Base-by-base conservation (phyloP, 2,329 filamentous ascomycete genomes). In the Exophiala sp. region DNA sequence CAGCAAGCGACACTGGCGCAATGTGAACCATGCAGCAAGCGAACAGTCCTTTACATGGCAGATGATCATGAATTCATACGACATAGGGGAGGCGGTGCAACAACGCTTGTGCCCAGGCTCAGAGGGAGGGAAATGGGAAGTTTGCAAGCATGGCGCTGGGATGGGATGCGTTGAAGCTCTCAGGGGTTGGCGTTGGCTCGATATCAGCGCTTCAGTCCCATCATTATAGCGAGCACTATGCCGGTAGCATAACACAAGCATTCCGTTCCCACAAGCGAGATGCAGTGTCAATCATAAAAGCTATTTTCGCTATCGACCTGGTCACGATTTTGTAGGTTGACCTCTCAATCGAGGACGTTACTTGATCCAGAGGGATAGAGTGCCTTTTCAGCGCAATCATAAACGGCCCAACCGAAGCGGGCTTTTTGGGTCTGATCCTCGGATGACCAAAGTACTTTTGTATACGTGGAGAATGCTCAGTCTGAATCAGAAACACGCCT, bases 21-120 rank as follows among this genome's bases (percentile, higher is more conserved):
- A 41, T 41, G 4, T 5, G 3, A 41, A 9, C 9, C 38, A 24
- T 19, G 6, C 4, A 24, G 43, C 48, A 7, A 47, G 43, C 38
- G 30, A 38, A 22, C 43, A 13, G 40, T 52, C 18, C 32, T 45
- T 13, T 9, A 8, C 38, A 14, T 11, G 18, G 38, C 46, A 32
- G 29, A 34, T 24, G 46, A 52, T 52, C 13, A 43, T 29, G 43
- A 47, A 22, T 27, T 32, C 30, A 35, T 35, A 30, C 37, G 24
- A 50, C 49, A 41, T 41, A 21, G n/a, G 21, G 14, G 38, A 22
- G 6, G n/a, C 7, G 18, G 13, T 5, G 10, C 6, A 27, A 5
- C 5, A 18, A 22, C n/a, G 21, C 16, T 29, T 29, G 23, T 23
- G 7, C 13, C 3, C 38, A 27, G 23, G 4, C n/a, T 23, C 13